A percentile compares a stretch with the other conserved stretches of the same genome.
These are phyloP conservation scores for Kodamaea derodonti DNA, from an alignment of 1,139 yeast genomes.

Conservation along the genomic window DNA sequence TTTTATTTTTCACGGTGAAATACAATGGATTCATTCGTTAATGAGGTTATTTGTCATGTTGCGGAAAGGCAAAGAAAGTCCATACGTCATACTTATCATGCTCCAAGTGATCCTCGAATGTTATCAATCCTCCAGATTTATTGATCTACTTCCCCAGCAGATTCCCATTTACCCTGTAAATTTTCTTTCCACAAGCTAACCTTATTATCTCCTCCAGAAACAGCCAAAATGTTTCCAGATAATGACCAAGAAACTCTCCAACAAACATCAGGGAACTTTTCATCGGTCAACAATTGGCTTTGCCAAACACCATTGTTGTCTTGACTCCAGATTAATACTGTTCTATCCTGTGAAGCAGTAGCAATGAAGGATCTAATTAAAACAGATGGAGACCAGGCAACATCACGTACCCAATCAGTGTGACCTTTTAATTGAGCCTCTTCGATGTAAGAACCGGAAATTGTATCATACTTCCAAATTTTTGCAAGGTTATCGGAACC, in stretches of 20 bases:
- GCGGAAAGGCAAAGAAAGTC: no score
- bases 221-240: slow-evolving; percentile 92
- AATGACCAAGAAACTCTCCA: slow-evolving; percentile 99
- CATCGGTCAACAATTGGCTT: slow-evolving; percentile 68
- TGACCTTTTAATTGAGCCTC: slow-evolving; percentile 87
- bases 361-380: slow-evolving; percentile 88
- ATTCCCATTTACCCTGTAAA: slow-evolving; percentile 91
- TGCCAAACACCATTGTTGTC: slow-evolving; percentile 75
- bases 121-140: slow-evolving; percentile 51
- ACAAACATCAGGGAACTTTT: slow-evolving; percentile 91
- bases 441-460: slow-evolving; percentile 55
- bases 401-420: slow-evolving; percentile 97
- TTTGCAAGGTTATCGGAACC: slow-evolving; percentile 94
- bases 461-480: slow-evolving; percentile 75
- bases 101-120: no score
- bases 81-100: no score
- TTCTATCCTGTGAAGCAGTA: slow-evolving; percentile 96
- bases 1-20: no score
- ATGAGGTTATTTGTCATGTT: no score
- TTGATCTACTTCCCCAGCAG: slow-evolving; percentile 92
- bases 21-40: no score
- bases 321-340: slow-evolving; percentile 89
- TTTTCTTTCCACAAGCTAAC: slow-evolving; percentile 97
- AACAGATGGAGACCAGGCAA: slow-evolving; percentile 94
- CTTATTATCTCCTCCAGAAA: slow-evolving; percentile 93